A percentile compares a stretch with the other conserved stretches of the same genome.
Conservation (phyloP, 495 filamentous ascomycete genomes). For the Neurospora sp. region DNA sequence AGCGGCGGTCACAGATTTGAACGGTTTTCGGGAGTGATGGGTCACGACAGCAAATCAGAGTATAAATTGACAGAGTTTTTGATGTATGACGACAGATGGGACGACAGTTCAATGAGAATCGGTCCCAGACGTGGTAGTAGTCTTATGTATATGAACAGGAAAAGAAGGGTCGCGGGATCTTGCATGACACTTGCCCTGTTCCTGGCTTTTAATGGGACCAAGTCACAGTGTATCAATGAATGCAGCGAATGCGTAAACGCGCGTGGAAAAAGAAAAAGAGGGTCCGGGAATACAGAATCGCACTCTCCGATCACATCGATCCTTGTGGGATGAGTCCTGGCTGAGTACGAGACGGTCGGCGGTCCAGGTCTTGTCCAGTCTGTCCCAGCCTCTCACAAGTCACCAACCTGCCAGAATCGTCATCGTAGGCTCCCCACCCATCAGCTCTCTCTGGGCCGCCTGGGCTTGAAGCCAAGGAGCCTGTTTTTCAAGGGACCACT, state of each 20-base stretch:
- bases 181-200: background rate
- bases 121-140: background rate
- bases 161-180: background rate
- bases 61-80: background rate
- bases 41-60: background rate
- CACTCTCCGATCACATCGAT: background rate
- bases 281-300: background rate
- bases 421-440: background rate
- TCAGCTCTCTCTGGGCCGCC: background rate
- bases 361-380: background rate
- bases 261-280: background rate
- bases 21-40: background rate
- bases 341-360: background rate
- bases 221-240: background rate
- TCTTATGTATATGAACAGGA: background rate
- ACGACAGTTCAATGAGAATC: background rate
- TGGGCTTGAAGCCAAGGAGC: background rate
- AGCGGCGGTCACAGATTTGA: background rate
- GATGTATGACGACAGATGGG: background rate
- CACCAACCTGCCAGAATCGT: background rate
- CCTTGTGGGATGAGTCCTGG: background rate
- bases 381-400: background rate
- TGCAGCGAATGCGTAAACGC: background rate
- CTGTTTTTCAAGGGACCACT: background rate
- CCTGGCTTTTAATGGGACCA: background rate